phyloP scores from a whole-genome alignment of 495 filamentous ascomycete genomes.

The Penicillium turbatum region DNA sequence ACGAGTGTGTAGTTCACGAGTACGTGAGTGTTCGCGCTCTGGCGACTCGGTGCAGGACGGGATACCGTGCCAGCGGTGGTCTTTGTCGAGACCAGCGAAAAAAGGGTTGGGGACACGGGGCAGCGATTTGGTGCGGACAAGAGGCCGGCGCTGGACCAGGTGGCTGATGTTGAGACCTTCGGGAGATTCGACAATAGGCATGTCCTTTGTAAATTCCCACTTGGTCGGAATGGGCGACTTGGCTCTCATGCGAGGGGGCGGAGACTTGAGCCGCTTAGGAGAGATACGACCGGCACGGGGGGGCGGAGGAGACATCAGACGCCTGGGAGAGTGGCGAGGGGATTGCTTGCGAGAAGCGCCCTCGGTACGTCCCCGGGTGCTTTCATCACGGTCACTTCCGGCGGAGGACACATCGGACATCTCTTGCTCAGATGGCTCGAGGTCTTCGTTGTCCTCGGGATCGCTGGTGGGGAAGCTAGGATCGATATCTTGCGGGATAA shows the following conservation, averaged over 20 bases:
- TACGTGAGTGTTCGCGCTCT: constrained; percentile 37
- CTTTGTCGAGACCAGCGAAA: constrained; percentile 39
- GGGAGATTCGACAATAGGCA: constrained; percentile 20
- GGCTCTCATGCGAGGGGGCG: constrained; percentile 43
- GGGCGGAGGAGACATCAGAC: constrained; percentile 56
- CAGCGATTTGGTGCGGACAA: constrained; percentile 73
- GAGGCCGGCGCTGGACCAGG: constrained; percentile 56
- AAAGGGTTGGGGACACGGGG: constrained; percentile 70
- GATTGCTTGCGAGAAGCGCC: constrained; percentile 27
- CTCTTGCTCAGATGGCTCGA: constrained; percentile 54
- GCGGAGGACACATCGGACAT: constrained; percentile 30
- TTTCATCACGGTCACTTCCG: constrained; percentile 23
- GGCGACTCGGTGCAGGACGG: constrained; percentile 29
- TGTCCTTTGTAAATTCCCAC: constrained; percentile 29
- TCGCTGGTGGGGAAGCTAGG: constrained; percentile 95
- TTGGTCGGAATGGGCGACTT: constrained; percentile 27
- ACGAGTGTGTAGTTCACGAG: constrained; percentile 55
- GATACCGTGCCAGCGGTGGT: constrained; percentile 37
- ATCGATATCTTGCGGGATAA: constrained; percentile 91
- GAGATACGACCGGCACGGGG: constrained; percentile 63
- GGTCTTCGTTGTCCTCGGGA: constrained; percentile 75
- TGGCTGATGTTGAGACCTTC: constrained; percentile 51
- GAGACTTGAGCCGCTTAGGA: constrained; percentile 63
- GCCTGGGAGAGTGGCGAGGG: constrained; percentile 40
- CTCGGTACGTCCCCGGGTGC: constrained; percentile 33